Base-by-base conservation (phyloP, 257 asterid genomes). In the Verbena officinalis region DNA sequence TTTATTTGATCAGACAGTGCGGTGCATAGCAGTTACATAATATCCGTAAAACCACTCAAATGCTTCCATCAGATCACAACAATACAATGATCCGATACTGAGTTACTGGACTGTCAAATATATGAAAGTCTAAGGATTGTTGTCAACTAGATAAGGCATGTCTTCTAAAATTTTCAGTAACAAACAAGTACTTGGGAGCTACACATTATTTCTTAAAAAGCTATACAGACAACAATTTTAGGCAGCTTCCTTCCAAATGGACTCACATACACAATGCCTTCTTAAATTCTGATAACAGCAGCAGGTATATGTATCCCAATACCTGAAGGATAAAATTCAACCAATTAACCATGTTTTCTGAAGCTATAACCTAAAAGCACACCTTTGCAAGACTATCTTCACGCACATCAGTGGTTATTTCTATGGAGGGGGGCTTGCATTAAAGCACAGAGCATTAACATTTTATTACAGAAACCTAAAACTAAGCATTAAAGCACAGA, bases 1-100 rank as follows among this genome's bases (percentile, higher is more conserved):
- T 22, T 46, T 23, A 51, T 21, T 53, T 22, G 44, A 74, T 24
- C 44, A 22, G 50, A 16, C 5, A 38, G 24, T 17, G 34, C 6
- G 16, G 23, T n/a, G 36, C 62, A 55, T 65, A 61, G 43, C 11
- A 67, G 62, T 67, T 22, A 70, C 16, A 62, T n/a, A 51, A 75
- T 15, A 72, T 65, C 55, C 23, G 65, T 23, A 53, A 51, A 72
- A 14, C 31, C 59, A 55, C 51, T 57, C 30, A 59, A 59, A 43
- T 50, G 74, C 42, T 79, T 64, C 65, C 52, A 65, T 52, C 43
- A 42, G 63, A 65, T 15, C 43, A 73, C 34, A 62, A 64, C 27
- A 39, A 51, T 38, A 22, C 59, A 66, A 62, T 63, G 44, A 52
- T 69, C 62, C 27, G 42, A 60, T 51, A 30, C 21, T 24, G 39